Evolutionary conservation across 2,329 filamentous ascomycete species (phyloP), one percentile per base, ranked within the genome.

Genomic region (Trichoderma hamatum): DNA sequence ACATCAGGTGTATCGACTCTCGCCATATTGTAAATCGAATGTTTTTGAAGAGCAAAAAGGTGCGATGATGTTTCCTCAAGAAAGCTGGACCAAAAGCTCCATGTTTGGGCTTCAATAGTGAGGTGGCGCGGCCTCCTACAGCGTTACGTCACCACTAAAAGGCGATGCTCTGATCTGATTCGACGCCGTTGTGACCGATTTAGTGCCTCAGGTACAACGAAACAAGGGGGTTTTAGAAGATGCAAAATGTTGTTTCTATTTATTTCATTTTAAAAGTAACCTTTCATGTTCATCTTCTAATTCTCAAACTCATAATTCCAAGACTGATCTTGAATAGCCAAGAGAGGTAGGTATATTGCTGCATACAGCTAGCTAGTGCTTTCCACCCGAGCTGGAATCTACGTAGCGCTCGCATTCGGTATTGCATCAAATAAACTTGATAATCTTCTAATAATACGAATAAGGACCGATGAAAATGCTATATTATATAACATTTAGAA

Each of bases 121-220:
- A 55, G 54, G 61, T 24, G 61, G 61, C 61, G 32, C 21, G 61
- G 34, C 51, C 39, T 54, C 32, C 28, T 30, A 55, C 34, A 19
- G 51, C 16, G 34, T 64, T 64, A 55, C 51, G 61, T 55, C 61
- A 64, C 61, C n/a, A 13, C 19, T 13, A 49, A 49, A n/a, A 49
- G 46, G 46, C n/a, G 16, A n/a, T 43, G n/a, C 46, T 10, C 21
- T 21, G 46, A 49, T 49, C 46, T 49, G 46, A 49, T 49, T 49
- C 46, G 46, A 49, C 21, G 46, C 3, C 46, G 46, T n/a, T 24
- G 9, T 49, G 9, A 49, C 5, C 10, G n/a, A 21, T 13, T 49
- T 49, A 4, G 19, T 24, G 46, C 46, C 46, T 49, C 10, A 49
- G 46, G 46, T 49, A 24, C 19, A n/a, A 5, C 21, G 9, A 49